Evolutionary conservation across 139 green algal species (phyloP), one percentile per base, ranked within the genome.

Genomic region (Mychonastes homosphaera): DNA sequence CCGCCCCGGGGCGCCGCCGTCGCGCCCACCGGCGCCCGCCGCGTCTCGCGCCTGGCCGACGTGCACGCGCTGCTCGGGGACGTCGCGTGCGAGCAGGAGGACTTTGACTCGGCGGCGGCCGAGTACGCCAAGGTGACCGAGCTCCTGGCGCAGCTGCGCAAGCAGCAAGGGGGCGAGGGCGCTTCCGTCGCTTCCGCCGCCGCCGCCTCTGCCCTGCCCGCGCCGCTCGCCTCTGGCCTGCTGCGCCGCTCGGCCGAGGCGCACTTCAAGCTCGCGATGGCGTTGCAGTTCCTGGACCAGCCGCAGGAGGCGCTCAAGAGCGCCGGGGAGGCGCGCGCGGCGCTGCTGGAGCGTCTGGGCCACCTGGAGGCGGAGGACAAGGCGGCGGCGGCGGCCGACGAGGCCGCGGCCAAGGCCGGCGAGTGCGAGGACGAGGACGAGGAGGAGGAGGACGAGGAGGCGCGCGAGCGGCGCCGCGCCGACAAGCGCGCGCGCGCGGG

Each of bases 11-110:
- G 51, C 24, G 65, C 51, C 7, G 24, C 49, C 16, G 62, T 33
- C 8, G 23, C 41, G 23, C 30, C 67, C 30, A 48, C 51, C 41
- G 45, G 38, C 24, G 45, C 57, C n/a, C n/a, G n/a, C n/a, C n/a
- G n/a, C n/a, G n/a, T n/a, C n/a, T n/a, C n/a, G n/a, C n/a, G n/a
- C 44, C 62, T 75, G 32, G 62, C 57, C 7, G 69, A 71, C 35
- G 57, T 69, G 32, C 57, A 68, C 51, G 51, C 64, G 44, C 44
- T 60, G 13, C 58, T 68, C 19, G 69, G 39, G 0, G 69, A 75
- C 58, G 70, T 74, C 49, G 33, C 44, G 28, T 23, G 9, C 15
- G 67, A 74, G 61, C 41, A 70, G 45, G 53, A 67, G 41, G 43
- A 70, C 29, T 60, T 75, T 35, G 40, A 64, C 23, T 56, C 43